Evolutionary conservation across 352 stramenopile genomes (phyloP), one percentile per base, ranked within the genome.

Genomic region (Globisporangium okanoganense): DNA sequence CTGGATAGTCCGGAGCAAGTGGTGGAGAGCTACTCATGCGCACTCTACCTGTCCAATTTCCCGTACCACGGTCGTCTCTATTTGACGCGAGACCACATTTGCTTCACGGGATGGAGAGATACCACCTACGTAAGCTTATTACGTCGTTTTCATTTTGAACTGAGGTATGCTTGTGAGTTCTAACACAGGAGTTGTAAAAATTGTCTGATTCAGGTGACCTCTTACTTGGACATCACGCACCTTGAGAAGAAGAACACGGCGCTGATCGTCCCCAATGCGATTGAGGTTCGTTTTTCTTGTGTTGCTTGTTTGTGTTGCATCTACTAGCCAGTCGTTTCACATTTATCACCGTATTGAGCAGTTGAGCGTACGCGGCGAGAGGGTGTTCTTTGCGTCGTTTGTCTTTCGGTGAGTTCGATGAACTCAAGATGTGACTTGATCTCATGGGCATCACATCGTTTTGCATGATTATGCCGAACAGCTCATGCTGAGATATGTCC

Each of bases 231-330:
- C 14, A 91, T 95, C 56, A 67, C 66, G 24, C 45, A 56, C 25
- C 79, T 95, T 61, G 86, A 92, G 61, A 93, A 93, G 61, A 95
- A 95, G 52, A 92, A 94, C 47, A 89, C 84, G 2, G 84, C 86
- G 8, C 61, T 95, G 25, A 91, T 95, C 56, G 86, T 94, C 8
- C 86, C 86, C 3, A 95, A 95, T 43, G 86, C 82, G 14, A 89
- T 94, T 35, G 86, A 95, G 82, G 82, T 94, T 61, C 36, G 67
- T 31, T 41, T 22, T 41, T 5, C 1, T 14, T 27, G 16, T 16
- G 18, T 50, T 3, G 0, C 22, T 29, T 58, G 44, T 29, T 55
- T 35, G 8, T 40, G 8, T 27, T n/a, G n/a, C n/a, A n/a, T n/a
- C n/a, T n/a, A n/a, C n/a, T n/a, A n/a, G n/a, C n/a, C 16, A 20